Conservation (phyloP, 805 yeast genomes). For the Ogataea nonfermentans region DNA sequence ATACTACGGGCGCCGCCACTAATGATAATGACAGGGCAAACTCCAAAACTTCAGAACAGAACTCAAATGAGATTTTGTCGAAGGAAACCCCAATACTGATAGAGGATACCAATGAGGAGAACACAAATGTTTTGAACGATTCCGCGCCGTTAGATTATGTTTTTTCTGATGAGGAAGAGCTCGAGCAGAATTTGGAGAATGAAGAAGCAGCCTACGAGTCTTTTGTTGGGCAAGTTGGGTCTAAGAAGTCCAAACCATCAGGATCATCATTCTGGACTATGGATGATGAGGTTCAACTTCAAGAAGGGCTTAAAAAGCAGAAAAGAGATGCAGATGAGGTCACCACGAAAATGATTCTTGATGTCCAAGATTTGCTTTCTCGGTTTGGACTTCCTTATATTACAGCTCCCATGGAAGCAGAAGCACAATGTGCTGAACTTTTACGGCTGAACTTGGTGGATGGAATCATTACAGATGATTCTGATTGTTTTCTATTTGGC, state of each 20-base stretch:
- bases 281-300: constrained; percentile 48
- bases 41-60: too few relatives aligned
- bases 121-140: too few relatives aligned
- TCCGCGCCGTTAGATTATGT: constrained; percentile 47
- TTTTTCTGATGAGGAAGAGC: constrained; percentile 77
- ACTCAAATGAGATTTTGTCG: too few relatives aligned
- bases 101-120: too few relatives aligned
- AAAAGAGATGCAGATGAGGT: constrained; percentile 91
- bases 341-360: constrained; percentile 77
- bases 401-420: constrained; percentile 99
- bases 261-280: constrained; percentile 30
- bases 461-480: constrained; percentile 95
- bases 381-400: constrained; percentile 92
- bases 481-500: constrained; percentile 94
- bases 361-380: constrained; percentile 83
- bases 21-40: too few relatives aligned
- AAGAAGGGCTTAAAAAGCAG: constrained; percentile 61
- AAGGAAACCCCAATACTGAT: too few relatives aligned
- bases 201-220: constrained; percentile 74
- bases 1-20: too few relatives aligned
- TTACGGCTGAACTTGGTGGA: constrained; percentile 72
- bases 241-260: constrained; percentile 16
- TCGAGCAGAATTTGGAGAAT: constrained; percentile 55
- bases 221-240: constrained; percentile 45
- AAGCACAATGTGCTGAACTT: constrained; percentile 93